Conservation (phyloP, 73 alveolate species). For the Breviolum minutum region DNA sequence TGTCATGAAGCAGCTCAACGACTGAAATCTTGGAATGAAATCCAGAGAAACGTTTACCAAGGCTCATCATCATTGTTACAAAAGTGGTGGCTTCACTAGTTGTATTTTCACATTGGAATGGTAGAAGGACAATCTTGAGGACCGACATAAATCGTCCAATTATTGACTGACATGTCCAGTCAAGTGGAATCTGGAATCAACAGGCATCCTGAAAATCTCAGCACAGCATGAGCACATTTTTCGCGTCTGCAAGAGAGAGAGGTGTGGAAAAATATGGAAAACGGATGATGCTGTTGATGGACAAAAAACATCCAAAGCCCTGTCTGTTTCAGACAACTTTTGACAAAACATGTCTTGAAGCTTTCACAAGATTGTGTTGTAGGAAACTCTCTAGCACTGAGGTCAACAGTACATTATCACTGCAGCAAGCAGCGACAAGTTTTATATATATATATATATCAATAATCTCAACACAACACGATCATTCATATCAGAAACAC, state of each 20-base stretch:
- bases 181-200: no score
- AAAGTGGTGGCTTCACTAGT: not conserved
- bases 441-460: not conserved
- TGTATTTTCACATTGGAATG: no score
- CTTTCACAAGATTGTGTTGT: no score
- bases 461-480: no score
- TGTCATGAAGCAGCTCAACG: not conserved
- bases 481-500: not conserved
- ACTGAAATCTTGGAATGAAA: not conserved
- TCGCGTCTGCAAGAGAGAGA: not conserved
- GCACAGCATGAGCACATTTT: no score
- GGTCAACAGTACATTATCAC: not conserved
- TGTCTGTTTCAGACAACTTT: no score
- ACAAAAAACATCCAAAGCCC: not conserved
- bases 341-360: no score
- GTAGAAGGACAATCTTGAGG: not conserved
- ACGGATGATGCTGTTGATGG: not conserved
- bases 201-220: no score
- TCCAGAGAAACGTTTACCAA: not conserved
- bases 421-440: no score
- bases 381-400: not conserved
- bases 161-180: no score
- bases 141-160: no score
- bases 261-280: not conserved
- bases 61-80: not conserved